Base-by-base conservation (phyloP, 2,329 filamentous ascomycete genomes). In the Fusarium sp. region DNA sequence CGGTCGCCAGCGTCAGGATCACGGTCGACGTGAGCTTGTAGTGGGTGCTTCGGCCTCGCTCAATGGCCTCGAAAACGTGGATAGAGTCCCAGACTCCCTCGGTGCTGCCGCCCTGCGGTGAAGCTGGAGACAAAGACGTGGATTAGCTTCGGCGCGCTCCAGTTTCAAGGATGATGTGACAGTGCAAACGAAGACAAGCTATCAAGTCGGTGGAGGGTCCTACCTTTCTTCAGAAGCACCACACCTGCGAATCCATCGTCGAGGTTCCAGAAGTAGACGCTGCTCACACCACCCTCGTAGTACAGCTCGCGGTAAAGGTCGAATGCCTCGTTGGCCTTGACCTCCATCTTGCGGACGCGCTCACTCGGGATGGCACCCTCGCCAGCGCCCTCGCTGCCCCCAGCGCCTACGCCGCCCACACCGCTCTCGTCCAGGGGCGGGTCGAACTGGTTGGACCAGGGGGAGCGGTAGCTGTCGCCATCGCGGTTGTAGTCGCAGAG, bases 401-500 rank as follows among this genome's bases (percentile, higher is more conserved):
- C 87, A 2, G 85, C 84, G 10, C 87, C 86, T 4, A 88, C 85
- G 31, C 87, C 89, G 29, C 88, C 88, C 1, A 82, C 81, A 18
- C 91, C 90, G 59, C 88, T 89, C 75, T 89, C 89, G 75, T 94
- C 92, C 69, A 98, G 89, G 16, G 95, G 93, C 20, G 96, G 97
- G 82, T 98, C 95, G 84, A 99, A 99, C 85, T 98, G 94, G 86
- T 98, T 98, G 86, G 93, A 97, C 97, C 97, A 99, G n/a, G 97
- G 97, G 76, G 94, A 97, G 73, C 97, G 93, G 89, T 98, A 98
- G 85, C 94, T 97, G 86, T 98, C 96, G 73, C 97, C 97, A 85
- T 99, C 97, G 75, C 97, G 95, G 89, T 99, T 99, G 90, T 99
- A 99, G 89, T 99, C 97, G 88, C 97, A 99, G 80, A 98, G 93